Evolutionary conservation across 2,329 filamentous ascomycete species (phyloP), one percentile per base, ranked within the genome.

Genomic region (Aspergillus sp.): DNA sequence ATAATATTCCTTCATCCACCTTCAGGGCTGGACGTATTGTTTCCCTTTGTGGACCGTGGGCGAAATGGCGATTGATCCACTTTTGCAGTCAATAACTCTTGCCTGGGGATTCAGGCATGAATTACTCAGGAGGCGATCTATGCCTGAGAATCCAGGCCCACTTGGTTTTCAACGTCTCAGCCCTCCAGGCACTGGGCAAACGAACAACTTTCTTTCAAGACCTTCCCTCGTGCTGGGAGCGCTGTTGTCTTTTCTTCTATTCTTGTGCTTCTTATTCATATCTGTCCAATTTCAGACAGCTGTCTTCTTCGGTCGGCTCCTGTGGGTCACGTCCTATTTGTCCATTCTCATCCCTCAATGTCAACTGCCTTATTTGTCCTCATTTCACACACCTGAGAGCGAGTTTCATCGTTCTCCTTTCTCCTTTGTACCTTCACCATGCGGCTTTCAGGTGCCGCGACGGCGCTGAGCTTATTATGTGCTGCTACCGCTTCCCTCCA

Each of bases 401-500:
- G 55, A 48, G 43, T 30, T 31, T 49, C 38, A 19, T 19, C n/a
- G 15, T 23, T 38, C 47, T 43, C 59, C 46, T 51, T 30, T 28
- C 48, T 15, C 19, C 38, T 34, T 23, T 30, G 34, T 30, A 38
- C 62, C 51, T 46, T 43, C 58, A 61, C 48, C 23, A 73, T 73
- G 72, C 70, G 69, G 63, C 51, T 72, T 51, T 62, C 64, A 11
- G 58, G 64, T 60, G 66, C 64, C 53, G 65, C 69, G 9, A 63
- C 72, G 45, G 70, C 67, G 31, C 62, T 75, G 9, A 67, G 71
- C 55, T 63, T 78, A 22, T 57, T 83, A 63, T 83, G 71, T 77
- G 67, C 78, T 28, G 72, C 82, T 63, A 78, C 81, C 61, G 81
- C 81, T 60, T 75, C 82, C 50, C 76, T 87, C 49, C 80, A 82